Conservation (phyloP, 2,329 filamentous ascomycete genomes). For the Aspergillus jensenii region DNA sequence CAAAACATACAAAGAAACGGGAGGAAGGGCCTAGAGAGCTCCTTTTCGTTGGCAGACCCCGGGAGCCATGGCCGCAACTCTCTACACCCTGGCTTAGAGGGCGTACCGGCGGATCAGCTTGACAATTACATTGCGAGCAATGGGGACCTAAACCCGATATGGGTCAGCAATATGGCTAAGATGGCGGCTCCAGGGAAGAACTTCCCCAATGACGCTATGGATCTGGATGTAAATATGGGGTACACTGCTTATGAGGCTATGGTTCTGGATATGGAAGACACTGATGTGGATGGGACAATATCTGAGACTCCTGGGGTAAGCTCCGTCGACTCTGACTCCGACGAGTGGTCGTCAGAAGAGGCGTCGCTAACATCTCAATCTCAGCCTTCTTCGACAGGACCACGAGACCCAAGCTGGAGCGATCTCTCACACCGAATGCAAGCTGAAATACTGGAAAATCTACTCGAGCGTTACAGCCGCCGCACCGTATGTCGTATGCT, state of each 20-base stretch:
- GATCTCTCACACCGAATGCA: conserved; percentile 33
- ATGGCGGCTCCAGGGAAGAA: conserved; percentile 15
- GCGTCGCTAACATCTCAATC: not conserved
- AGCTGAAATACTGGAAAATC: conserved; percentile 37
- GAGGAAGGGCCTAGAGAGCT: not conserved
- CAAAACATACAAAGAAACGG: not conserved
- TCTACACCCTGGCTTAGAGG: conserved; percentile 6
- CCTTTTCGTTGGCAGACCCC: not conserved
- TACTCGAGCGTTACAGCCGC: conserved; percentile 25
- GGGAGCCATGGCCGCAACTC: not conserved
- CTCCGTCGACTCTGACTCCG: not conserved
- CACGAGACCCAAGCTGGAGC: conserved; percentile 28
- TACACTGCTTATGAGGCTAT: not conserved
- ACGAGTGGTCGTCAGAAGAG: not conserved
- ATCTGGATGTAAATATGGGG: conserved; percentile 8
- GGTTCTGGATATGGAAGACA: conserved; percentile 20
- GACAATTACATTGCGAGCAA: conserved; percentile 30
- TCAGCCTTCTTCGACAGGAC: not conserved
- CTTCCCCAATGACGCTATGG: not conserved
- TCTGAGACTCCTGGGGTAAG: conserved; percentile 9
- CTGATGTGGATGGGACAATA: conserved; percentile 16
- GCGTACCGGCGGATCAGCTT: conserved; percentile 14
- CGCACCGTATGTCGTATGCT: conserved; percentile 23
- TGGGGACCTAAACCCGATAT: conserved; percentile 26
- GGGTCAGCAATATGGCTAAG: conserved; percentile 28